Evolutionary conservation across 202 grass and related monocot species (phyloP).

Genomic region (Dendrocalamus latiflorus): DNA sequence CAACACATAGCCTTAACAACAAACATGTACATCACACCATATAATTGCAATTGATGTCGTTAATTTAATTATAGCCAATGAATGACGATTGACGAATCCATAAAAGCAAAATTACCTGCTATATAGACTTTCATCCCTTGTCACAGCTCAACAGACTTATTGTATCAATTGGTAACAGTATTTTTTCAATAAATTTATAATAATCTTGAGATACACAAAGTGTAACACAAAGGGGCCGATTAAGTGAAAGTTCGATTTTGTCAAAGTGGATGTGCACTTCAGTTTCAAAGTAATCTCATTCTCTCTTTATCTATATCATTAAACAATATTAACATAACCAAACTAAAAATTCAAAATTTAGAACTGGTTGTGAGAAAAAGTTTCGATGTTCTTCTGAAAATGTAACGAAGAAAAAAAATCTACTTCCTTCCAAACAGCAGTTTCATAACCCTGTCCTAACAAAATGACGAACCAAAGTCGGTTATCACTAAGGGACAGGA

Average conservation of each 20-base stretch:
- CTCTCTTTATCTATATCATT: neutral
- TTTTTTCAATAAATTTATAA: neutral
- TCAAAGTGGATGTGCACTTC: neutral
- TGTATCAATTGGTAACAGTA: neutral
- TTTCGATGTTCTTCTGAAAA: neutral
- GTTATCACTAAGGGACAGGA: neutral
- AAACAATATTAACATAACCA: neutral
- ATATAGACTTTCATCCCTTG: constrained; percentile 17
- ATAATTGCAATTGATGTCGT: constrained; percentile 29
- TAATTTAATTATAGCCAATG: constrained; percentile 3
- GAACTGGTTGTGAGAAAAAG: neutral
- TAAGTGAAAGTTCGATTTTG: neutral
- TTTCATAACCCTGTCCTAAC: neutral
- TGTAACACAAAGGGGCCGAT: neutral
- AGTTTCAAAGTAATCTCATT: neutral
- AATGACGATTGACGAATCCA: constrained; percentile 27
- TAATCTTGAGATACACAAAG: neutral
- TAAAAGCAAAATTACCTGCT: constrained; percentile 27
- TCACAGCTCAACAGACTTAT: neutral
- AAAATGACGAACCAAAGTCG: neutral
- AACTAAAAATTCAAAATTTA: neutral
- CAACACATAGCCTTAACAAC: constrained; percentile 26
- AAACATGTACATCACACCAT: constrained; percentile 34
- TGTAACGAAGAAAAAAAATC: neutral
- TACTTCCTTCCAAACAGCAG: neutral